Conservation (phyloP, 2,329 filamentous ascomycete species). For the Scedosporium dehoogii region DNA sequence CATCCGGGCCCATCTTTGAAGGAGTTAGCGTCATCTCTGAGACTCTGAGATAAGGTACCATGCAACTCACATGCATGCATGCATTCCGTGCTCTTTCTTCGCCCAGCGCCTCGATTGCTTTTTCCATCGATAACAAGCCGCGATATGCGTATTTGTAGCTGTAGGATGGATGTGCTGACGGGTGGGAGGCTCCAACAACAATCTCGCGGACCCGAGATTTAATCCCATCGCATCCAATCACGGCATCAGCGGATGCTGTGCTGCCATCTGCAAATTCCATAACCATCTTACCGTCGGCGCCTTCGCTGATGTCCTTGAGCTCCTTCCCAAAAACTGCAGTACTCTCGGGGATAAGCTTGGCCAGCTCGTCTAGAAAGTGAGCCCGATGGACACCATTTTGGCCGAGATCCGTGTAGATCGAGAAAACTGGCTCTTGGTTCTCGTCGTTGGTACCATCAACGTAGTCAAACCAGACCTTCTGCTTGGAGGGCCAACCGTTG, state of each 20-base stretch:
- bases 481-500: slow-evolving; percentile 17
- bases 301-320: slow-evolving; percentile 20
- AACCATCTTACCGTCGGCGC: slow-evolving; percentile 13
- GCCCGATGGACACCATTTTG: slow-evolving; percentile 25
- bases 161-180: slow-evolving; percentile 30
- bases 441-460: slow-evolving; percentile 7
- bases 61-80: slow-evolving; percentile 16
- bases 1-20: slow-evolving; percentile 31
- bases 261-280: slow-evolving; percentile 30
- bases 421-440: not conserved
- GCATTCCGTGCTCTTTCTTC: slow-evolving; percentile 19
- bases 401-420: slow-evolving; percentile 13
- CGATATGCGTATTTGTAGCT: slow-evolving; percentile 51
- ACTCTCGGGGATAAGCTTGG: slow-evolving; percentile 24
- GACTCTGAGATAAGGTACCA: no score
- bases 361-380: slow-evolving; percentile 28
- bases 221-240: slow-evolving; percentile 56
- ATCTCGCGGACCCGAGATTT: slow-evolving; percentile 43
- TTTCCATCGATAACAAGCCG: slow-evolving; percentile 33
- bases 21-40: not conserved
- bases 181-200: slow-evolving; percentile 32
- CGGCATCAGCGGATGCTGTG: slow-evolving; percentile 23
- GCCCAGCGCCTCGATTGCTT: slow-evolving; percentile 39
- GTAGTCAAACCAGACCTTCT: slow-evolving; percentile 12
- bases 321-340: slow-evolving; percentile 24